Evolutionary conservation across 805 yeast genomes (phyloP), one percentile per base, ranked within the genome.

Genomic region (Kurtzmaniella fragi): DNA sequence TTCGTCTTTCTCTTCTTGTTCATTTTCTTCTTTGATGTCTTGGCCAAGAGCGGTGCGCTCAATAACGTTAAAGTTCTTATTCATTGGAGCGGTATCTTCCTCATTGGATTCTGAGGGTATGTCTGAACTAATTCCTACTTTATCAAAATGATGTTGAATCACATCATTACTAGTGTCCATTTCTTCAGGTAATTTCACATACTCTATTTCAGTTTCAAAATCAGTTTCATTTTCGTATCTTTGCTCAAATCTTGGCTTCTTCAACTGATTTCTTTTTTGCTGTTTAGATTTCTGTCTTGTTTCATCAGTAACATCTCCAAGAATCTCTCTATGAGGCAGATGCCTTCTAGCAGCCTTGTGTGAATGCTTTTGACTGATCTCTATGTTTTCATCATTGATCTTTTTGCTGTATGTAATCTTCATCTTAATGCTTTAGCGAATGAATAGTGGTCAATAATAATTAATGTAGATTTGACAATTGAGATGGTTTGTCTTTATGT

Each of bases 221-320:
- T 48, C 54, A 5, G 44, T 47, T 16, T 43, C 49, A 16, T 44
- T 55, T 29, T 45, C 45, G 35, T 37, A 38, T n/a, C n/a, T 9
- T 35, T 38, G 20, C 28, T 52, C 55, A 32, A 54, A 41, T 32
- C 57, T 35, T 25, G 56, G 59, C 32, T 53, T 53, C 37, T 55
- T 13, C 35, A 12, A 35, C 35, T 12, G 38, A 13, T 27, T 25
- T 28, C 13, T 25, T 29, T 20, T 14, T 35, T 39, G 29, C 15
- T 27, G n/a, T 29, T 17, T 10, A 35, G 27, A 8, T 27, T 16
- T 15, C 34, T 23, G 23, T 35, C 27, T 15, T 20, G 23, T 38
- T 42, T 27, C 23, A 25, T 47, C 53, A 5, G 63, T 59, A 13
- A 60, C 49, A 40, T 61, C 67, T 29, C 57, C 51, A 39, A 61